Conservation (phyloP, 257 asterid genomes). For the Solanum virginianum region DNA sequence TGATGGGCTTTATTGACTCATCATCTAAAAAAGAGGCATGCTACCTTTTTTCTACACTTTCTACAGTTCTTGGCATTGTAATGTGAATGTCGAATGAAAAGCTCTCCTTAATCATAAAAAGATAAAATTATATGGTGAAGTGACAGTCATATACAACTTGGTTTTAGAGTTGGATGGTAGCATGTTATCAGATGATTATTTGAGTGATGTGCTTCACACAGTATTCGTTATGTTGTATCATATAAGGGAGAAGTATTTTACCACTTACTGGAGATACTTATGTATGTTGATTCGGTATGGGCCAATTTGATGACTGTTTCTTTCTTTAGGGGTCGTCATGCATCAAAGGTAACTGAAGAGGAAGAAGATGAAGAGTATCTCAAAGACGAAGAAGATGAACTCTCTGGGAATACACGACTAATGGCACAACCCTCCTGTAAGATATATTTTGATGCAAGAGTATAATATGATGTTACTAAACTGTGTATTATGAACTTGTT, state of each 20-base stretch:
- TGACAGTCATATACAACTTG: background rate
- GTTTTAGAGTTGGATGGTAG: background rate
- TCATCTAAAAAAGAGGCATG: background rate
- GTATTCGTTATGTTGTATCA: background rate
- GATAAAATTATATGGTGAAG: background rate
- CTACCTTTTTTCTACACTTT: background rate
- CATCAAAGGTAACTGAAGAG: slow-evolving; percentile 93
- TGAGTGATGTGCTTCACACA: background rate
- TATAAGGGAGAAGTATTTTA: background rate
- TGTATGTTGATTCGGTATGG: background rate
- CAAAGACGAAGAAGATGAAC: slow-evolving; percentile 74
- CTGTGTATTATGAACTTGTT: background rate
- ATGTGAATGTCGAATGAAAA: background rate
- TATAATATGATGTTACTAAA: background rate
- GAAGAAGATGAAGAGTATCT: slow-evolving; percentile 97
- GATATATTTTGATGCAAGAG: slow-evolving; percentile 2
- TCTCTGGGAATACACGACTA: slow-evolving; percentile 80
- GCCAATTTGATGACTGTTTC: background rate
- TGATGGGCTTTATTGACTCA: background rate
- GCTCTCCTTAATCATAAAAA: background rate
- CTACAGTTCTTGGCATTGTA: background rate
- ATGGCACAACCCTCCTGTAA: slow-evolving; percentile 94
- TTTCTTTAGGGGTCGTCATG: slow-evolving; percentile 88
- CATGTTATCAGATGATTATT: background rate
- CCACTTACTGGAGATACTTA: background rate